Conservation (phyloP, 176 grass and related monocot genomes). For the Guadua angustifolia region DNA sequence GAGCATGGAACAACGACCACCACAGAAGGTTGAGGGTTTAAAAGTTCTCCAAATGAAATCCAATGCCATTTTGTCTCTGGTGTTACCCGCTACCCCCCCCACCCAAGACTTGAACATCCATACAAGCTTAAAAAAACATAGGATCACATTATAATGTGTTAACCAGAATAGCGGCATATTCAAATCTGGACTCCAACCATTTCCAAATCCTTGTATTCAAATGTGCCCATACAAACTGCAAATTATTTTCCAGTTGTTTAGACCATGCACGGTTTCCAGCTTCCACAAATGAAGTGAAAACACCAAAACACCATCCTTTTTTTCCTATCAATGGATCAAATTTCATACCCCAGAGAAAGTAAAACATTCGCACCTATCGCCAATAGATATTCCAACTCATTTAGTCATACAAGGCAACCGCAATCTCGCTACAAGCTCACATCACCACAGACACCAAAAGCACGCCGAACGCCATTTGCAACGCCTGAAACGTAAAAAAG, state of each 20-base stretch:
- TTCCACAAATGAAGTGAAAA: not conserved
- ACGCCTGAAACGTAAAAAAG: not conserved
- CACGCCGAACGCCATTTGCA: not conserved
- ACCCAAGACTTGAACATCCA: not conserved
- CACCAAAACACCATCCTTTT: not conserved
- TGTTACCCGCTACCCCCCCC: not conserved
- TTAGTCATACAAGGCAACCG: not conserved
- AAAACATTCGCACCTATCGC: not conserved
- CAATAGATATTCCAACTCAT: not conserved
- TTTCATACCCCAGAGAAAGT: not conserved
- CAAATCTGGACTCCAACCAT: constrained; percentile 16
- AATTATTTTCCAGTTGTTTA: not conserved
- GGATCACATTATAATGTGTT: not conserved
- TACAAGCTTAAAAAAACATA: not conserved
- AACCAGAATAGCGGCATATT: not conserved
- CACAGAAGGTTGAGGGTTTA: not conserved
- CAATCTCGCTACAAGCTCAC: not conserved
- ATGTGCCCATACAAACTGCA: not conserved
- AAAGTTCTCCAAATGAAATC: not conserved
- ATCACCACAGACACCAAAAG: not conserved
- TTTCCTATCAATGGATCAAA: not conserved
- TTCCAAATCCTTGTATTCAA: not conserved
- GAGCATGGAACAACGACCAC: not conserved
- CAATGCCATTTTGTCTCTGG: not conserved
- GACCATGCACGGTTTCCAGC: not conserved